Percentiles rank a stretch among this genome's conserved stretches.
Conservation (phyloP, 2,329 filamentous ascomycete genomes). For the Setomelanomma holmii region DNA sequence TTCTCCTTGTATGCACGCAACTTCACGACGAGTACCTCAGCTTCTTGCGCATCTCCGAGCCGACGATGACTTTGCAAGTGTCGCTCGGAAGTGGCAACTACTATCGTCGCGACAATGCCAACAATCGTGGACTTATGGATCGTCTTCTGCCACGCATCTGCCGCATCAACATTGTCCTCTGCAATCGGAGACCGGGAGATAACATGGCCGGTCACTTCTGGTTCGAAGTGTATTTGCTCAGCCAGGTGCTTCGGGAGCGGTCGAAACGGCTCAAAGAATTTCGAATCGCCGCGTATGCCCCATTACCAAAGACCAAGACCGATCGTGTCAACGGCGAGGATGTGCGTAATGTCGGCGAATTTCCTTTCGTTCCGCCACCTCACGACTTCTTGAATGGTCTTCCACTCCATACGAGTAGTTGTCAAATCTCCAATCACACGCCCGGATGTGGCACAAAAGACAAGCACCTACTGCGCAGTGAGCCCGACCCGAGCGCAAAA, state of each 20-base stretch:
- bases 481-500: too few species aligned
- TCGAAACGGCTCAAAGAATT: neutral
- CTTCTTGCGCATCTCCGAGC: neutral
- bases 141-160: neutral
- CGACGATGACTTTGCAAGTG: neutral
- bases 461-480: too few species aligned
- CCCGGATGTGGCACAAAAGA: too few species aligned
- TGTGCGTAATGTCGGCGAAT: too few species aligned
- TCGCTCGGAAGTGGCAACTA: neutral
- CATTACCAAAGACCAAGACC: too few species aligned
- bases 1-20: neutral
- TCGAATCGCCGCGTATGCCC: neutral
- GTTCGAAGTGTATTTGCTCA: conserved; percentile 1
- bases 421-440: too few species aligned
- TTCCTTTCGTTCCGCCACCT: too few species aligned
- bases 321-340: too few species aligned
- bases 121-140: neutral
- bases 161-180: neutral
- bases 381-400: too few species aligned
- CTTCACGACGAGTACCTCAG: neutral
- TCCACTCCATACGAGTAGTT: too few species aligned
- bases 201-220: neutral
- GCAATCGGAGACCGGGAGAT: neutral
- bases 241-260: neutral
- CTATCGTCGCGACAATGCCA: neutral